These are phyloP conservation scores for Aegilops sharonensis DNA, from an alignment of 176 grass and related monocot species.

Conservation along the genomic window DNA sequence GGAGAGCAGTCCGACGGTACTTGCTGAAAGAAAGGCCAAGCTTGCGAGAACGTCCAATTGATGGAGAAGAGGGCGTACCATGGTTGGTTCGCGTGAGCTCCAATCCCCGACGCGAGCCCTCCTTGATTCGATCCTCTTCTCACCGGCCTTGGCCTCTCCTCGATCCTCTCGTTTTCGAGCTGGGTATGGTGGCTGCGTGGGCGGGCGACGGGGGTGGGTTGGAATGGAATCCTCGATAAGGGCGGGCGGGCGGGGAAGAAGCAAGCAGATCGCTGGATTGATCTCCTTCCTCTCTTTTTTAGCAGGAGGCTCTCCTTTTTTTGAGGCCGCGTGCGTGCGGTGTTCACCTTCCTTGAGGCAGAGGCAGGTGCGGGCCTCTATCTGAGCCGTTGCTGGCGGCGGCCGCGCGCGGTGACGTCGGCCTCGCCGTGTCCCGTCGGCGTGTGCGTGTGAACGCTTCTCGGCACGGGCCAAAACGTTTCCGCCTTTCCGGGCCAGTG, in stretches of 20 bases:
- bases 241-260: neutral
- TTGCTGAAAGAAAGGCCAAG: neutral
- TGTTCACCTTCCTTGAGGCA: too few relatives aligned
- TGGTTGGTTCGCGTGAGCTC: neutral
- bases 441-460: neutral
- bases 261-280: neutral
- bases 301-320: neutral
- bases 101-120: neutral
- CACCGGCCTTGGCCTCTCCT: neutral
- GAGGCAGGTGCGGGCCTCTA: neutral
- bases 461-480: neutral
- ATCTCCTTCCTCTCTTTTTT: conserved; percentile 3
- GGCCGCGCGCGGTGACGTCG: neutral
- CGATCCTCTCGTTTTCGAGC: neutral
- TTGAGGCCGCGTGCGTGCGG: neutral
- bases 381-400: neutral
- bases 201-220: too few relatives aligned
- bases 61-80: neutral
- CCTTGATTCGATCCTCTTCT: neutral
- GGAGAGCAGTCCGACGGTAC: neutral
- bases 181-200: too few relatives aligned
- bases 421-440: neutral
- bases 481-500: neutral
- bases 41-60: neutral
- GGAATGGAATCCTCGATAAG: neutral